These are phyloP conservation scores for Mucor saturninus DNA, from an alignment of 371 early-diverging fungal species.

Conservation along the genomic window DNA sequence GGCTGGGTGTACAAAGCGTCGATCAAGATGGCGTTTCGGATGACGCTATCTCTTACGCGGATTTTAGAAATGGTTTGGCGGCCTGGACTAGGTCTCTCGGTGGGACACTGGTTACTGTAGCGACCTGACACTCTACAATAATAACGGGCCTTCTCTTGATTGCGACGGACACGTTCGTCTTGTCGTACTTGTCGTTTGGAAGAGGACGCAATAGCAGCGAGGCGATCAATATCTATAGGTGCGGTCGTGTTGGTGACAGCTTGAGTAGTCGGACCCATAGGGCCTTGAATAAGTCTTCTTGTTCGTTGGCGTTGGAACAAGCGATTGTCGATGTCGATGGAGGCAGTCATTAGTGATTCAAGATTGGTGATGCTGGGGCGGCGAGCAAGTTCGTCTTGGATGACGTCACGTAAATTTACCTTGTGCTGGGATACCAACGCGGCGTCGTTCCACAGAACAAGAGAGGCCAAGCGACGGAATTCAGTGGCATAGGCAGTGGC, in stretches of 20 bases:
- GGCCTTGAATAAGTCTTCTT: too few species aligned
- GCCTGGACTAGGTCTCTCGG: constrained; percentile 3
- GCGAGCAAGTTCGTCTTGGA: neutral
- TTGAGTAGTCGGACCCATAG: too few species aligned
- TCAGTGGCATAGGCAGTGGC: neutral
- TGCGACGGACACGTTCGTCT: neutral
- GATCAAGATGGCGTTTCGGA: too few species aligned
- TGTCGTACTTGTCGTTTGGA: neutral
- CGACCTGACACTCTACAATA: neutral
- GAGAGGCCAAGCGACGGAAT: neutral
- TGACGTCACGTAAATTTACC: neutral
- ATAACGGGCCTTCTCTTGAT: neutral
- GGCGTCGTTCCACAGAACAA: neutral
- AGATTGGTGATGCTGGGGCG: neutral
- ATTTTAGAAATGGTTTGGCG: neutral
- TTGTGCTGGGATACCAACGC: neutral
- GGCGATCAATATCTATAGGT: too few species aligned
- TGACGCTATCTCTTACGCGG: too few species aligned
- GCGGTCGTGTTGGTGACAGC: too few species aligned
- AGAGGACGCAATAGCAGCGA: too few species aligned
- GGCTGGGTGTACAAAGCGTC: too few species aligned
- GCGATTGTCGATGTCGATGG: neutral
- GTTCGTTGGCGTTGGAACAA: too few species aligned
- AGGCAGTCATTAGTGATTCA: neutral
- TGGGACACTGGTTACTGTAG: neutral